phyloP scores from a whole-genome alignment of 164 flowering plant genomes.

The Stephania japonica region DNA sequence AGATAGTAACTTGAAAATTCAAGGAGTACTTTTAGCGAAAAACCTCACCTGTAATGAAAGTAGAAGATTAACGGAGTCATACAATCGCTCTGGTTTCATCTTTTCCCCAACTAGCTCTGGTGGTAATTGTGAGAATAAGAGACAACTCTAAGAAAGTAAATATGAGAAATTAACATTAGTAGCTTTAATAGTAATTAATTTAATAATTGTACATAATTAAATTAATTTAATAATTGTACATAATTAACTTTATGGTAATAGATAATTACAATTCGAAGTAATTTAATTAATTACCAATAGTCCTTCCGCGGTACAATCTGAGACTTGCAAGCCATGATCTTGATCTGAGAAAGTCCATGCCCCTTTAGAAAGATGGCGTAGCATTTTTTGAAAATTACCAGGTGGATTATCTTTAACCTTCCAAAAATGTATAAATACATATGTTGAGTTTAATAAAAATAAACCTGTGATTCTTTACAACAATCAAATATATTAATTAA shows the following conservation, averaged over 20 bases:
- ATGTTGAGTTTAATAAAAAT: too few relatives aligned
- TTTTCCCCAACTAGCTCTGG: constrained; percentile 47
- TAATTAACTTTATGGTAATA: background rate
- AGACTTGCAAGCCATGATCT: constrained; percentile 83
- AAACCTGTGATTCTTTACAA: too few relatives aligned
- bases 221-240: background rate
- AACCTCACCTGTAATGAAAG: constrained; percentile 56
- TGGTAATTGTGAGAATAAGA: constrained; percentile 40
- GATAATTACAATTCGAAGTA: background rate
- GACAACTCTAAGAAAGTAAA: constrained; percentile 29
- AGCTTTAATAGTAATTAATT: background rate
- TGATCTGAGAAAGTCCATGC: constrained; percentile 90
- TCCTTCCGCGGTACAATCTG: constrained; percentile 93
- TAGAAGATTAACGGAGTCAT: constrained; percentile 62
- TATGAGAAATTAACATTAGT: background rate
- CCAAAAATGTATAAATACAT: too few relatives aligned
- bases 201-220: background rate
- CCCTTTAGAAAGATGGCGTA: constrained; percentile 84
- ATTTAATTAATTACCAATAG: constrained; percentile 38
- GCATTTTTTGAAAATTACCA: constrained; percentile 55
- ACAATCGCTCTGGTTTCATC: constrained; percentile 32
- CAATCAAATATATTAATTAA: too few relatives aligned
- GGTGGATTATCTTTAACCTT: constrained; percentile 57
- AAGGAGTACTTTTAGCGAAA: too few relatives aligned
- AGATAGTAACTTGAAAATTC: too few relatives aligned